A percentile compares a stretch with the other conserved stretches of the same genome.
These are phyloP conservation scores for Kockiozyma suomiensis DNA, from an alignment of 805 yeast species.

Conservation along the genomic window DNA sequence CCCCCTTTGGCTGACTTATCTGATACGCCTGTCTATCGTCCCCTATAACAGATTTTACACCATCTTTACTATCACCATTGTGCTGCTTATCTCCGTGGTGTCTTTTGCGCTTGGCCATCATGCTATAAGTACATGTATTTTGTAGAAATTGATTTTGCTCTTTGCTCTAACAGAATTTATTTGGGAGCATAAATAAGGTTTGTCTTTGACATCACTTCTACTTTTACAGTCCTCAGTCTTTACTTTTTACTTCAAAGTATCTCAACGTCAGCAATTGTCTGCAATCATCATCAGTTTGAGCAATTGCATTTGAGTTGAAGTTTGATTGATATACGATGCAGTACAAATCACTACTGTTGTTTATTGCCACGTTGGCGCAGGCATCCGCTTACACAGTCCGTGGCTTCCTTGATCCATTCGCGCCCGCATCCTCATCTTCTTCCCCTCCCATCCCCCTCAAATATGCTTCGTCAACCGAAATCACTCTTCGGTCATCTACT, in stretches of 20 bases:
- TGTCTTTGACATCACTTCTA: background rate
- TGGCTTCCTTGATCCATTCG: constrained; percentile 17
- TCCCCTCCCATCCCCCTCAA: background rate
- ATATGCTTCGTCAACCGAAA: constrained; percentile 13
- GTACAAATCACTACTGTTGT: background rate
- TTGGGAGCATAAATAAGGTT: background rate
- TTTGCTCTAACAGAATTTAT: background rate
- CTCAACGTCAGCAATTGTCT: too few species aligned
- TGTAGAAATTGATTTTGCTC: background rate
- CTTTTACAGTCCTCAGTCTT: too few species aligned
- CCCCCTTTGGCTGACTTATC: too few species aligned
- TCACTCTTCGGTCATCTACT: constrained; percentile 14
- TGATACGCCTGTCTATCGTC: too few species aligned
- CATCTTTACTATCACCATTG: too few species aligned
- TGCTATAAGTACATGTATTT: too few species aligned
- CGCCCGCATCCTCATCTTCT: constrained; percentile 1
- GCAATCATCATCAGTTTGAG: too few species aligned
- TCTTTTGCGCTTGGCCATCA: too few species aligned
- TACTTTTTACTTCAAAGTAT: too few species aligned
- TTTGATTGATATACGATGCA: background rate
- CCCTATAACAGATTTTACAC: too few species aligned
- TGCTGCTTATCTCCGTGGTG: too few species aligned
- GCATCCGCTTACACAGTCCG: constrained; percentile 21
- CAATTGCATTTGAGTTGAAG: too few species aligned
- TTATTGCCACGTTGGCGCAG: background rate